Base-by-base conservation (phyloP, 352 stramenopile genomes). In the Aphanomyces stellatus region DNA sequence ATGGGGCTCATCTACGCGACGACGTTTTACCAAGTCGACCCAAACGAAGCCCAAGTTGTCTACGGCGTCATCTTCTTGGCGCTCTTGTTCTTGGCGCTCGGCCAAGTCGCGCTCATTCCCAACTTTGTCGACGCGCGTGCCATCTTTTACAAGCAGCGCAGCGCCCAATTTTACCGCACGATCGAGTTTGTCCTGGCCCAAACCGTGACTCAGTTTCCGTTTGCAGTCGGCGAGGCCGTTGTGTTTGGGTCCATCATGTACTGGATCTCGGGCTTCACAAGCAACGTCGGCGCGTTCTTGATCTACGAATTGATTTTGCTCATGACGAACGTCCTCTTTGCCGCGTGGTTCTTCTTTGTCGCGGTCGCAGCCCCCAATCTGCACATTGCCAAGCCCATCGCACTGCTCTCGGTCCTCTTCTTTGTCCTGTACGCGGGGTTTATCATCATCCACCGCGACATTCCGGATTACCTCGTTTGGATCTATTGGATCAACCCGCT, bases 171-270 rank as follows among this genome's bases (percentile, higher is more conserved):
- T 70, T 96, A 86, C 51, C 80, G 80, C 15, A 80, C 85, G 7
- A 82, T 78, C 19, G 77, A 76, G 41, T 94, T 88, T 63, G 76
- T 93, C 25, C 40, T 94, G n/a, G 82, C 76, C 2, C 72, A 63
- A 3, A 69, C 62, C 15, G 51, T 48, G 13, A 73, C 72, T 43
- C 71, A 80, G 35, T 4, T 82, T 11, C 73, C 81, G 24, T 71
- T 85, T 40, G 62, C 67, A 57, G 19, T 81, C 17, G 67, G 84
- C 5, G 88, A 95, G 73, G 76, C 77, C 2, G 42, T 91, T 2
- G 51, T 92, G n/a, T 94, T 96, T 74, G 81, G 85, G 40, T 81
- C 76, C 1, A 69, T 93, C 51, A 70, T 95, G 15, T 96, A 94
- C 68, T 93, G 77, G 74, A 78, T 93, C 62, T 73, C 84, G 55